Conservation (phyloP, 768 basidiomycete species). For the Ramaria sp. region DNA sequence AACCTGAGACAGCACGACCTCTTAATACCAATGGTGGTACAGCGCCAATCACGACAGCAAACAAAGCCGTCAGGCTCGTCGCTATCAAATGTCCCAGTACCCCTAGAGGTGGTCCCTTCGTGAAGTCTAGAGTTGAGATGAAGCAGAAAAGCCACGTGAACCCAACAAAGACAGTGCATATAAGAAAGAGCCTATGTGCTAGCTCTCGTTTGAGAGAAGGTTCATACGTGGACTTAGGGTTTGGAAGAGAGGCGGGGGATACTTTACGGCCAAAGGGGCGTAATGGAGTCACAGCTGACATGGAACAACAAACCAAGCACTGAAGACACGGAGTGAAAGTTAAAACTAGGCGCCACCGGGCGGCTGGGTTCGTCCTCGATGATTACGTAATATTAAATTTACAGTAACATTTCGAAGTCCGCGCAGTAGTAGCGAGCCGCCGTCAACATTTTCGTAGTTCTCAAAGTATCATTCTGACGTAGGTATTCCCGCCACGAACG, state of each 20-base stretch:
- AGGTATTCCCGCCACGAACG: too few relatives aligned
- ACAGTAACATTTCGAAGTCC: too few relatives aligned
- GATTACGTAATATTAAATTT: too few relatives aligned
- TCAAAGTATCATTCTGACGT: too few relatives aligned
- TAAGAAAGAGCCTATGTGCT: constrained; percentile 45
- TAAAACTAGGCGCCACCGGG: too few relatives aligned
- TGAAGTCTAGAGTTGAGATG: constrained; percentile 30
- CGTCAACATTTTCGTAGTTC: too few relatives aligned
- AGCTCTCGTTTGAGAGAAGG: constrained; percentile 55
- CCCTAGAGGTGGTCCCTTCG: constrained; percentile 23
- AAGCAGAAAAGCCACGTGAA: constrained; percentile 20
- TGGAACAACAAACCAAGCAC: too few relatives aligned
- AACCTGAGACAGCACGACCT: constrained; percentile 51
- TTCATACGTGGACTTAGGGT: constrained; percentile 34
- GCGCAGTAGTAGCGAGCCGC: too few relatives aligned
- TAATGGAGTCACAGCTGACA: neutral
- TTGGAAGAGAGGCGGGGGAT: constrained; percentile 4
- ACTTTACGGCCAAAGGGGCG: constrained; percentile 7
- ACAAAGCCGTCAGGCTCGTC: constrained; percentile 30
- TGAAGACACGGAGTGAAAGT: too few relatives aligned
- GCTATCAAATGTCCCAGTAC: constrained; percentile 20
- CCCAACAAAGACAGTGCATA: constrained; percentile 42
- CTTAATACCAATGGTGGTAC: constrained; percentile 48
- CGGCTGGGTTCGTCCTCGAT: too few relatives aligned
- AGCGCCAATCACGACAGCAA: constrained; percentile 41